Conservation (phyloP, 345 rosid genomes). For the Syzygium oleosum region DNA sequence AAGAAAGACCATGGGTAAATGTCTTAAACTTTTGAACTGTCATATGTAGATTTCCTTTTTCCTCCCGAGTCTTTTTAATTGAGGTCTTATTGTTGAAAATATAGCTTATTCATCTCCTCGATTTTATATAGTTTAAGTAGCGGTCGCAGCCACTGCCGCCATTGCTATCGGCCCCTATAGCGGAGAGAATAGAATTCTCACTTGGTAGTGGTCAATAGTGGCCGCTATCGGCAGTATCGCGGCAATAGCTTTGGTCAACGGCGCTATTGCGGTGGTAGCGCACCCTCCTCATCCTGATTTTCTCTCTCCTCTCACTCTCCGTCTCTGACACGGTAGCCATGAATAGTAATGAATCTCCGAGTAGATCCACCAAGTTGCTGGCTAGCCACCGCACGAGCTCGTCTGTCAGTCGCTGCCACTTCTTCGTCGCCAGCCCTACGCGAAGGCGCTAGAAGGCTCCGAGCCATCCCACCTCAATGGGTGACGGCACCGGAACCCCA, state of each 20-base stretch:
- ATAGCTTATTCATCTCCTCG: not conserved
- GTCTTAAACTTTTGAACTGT: not conserved
- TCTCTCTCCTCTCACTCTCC: not conserved
- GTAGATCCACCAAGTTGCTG: not conserved
- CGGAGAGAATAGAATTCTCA: not conserved
- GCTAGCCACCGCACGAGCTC: not conserved
- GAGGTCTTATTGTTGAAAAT: not conserved
- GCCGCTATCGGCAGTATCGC: not conserved
- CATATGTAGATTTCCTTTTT: not conserved
- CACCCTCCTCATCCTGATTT: not conserved
- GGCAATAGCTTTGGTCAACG: not conserved
- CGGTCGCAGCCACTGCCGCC: not conserved
- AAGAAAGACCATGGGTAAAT: not conserved
- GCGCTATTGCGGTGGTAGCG: not conserved
- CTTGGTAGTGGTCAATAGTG: not conserved
- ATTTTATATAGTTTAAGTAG: not conserved
- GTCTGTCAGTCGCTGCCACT: not conserved
- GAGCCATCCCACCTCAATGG: fast-evolving
- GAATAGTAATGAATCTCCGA: not conserved
- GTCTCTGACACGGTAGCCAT: fast-evolving
- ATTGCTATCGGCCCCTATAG: not conserved
- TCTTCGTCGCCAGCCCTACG: not conserved
- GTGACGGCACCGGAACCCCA: not conserved
- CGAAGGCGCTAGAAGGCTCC: not conserved
- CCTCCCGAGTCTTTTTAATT: not conserved